phyloP scores from a whole-genome alignment of 176 grass and related monocot species.

The Alopecurus myosuroides region DNA sequence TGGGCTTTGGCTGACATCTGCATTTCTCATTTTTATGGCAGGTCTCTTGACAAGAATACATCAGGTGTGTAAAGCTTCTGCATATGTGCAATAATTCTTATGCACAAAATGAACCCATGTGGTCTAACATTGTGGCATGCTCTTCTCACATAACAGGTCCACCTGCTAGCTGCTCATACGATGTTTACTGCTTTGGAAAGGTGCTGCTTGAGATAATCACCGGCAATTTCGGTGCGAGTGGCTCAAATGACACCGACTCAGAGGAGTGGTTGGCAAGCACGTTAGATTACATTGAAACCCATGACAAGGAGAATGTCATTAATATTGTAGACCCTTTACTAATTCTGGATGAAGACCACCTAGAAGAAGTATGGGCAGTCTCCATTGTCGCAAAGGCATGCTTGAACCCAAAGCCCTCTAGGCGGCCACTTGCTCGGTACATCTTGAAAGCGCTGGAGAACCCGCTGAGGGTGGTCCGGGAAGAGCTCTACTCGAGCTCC shows the following conservation, averaged over 20 bases:
- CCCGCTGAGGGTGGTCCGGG: constrained; percentile 68
- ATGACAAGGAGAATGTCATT: constrained; percentile 55
- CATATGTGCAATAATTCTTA: not conserved
- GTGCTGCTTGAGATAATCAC: constrained; percentile 88
- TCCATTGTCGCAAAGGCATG: constrained; percentile 80
- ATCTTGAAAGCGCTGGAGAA: constrained; percentile 77
- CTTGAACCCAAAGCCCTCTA: constrained; percentile 62
- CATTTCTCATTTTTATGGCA: constrained; percentile 29
- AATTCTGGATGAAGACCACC: constrained; percentile 75
- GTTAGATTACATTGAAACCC: constrained; percentile 47
- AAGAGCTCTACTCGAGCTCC: constrained; percentile 33
- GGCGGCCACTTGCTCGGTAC: constrained; percentile 63
- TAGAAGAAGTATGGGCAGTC: constrained; percentile 91
- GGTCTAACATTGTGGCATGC: not conserved
- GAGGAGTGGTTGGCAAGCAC: constrained; percentile 58
- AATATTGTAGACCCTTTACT: constrained; percentile 72
- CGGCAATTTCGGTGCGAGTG: constrained; percentile 50
- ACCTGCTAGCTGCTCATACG: constrained; percentile 62
- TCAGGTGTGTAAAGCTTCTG: constrained; percentile 53
- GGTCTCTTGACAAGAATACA: constrained; percentile 60
- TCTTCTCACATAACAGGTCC: constrained; percentile 45
- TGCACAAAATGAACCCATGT: constrained; percentile 3
- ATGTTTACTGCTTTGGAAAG: constrained; percentile 90
- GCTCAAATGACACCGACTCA: constrained; percentile 41
- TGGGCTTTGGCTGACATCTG: constrained; percentile 25